phyloP scores from a whole-genome alignment of 768 basidiomycete species.

The Atractiella rhizophila region DNA sequence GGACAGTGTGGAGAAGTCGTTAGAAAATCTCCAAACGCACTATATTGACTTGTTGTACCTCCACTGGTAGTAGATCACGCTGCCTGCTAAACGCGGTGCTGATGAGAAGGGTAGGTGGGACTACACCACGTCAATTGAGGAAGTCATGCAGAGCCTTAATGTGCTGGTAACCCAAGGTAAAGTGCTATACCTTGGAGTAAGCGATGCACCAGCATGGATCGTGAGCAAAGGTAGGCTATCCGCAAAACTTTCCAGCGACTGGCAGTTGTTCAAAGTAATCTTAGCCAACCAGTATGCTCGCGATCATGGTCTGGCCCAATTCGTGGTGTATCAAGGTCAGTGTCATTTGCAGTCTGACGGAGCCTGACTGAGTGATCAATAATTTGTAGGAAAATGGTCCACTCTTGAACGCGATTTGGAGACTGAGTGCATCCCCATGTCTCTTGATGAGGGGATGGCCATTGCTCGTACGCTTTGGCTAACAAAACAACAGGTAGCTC shows the following conservation, averaged over 20 bases:
- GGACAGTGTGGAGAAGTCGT: slow-evolving; percentile 22
- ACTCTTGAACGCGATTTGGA: slow-evolving; percentile 29
- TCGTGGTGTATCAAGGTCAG: slow-evolving; percentile 32
- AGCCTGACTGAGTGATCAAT: slow-evolving; percentile 6
- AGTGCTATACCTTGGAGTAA: slow-evolving; percentile 30
- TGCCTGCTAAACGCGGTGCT: background rate
- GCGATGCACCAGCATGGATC: slow-evolving; percentile 30
- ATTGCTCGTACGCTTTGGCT: background rate
- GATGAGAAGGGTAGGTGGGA: slow-evolving; percentile 24
- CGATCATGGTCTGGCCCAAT: slow-evolving; percentile 29
- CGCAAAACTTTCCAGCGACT: slow-evolving; percentile 26
- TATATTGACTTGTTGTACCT: slow-evolving; percentile 31
- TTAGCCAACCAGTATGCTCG: slow-evolving; percentile 31
- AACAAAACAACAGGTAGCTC: background rate
- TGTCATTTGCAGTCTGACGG: no score
- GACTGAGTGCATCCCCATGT: slow-evolving; percentile 28
- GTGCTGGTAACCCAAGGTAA: slow-evolving; percentile 30
- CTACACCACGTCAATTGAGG: slow-evolving; percentile 30
- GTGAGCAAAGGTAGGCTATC: slow-evolving; percentile 28
- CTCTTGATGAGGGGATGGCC: slow-evolving; percentile 1
- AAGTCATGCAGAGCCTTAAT: slow-evolving; percentile 34
- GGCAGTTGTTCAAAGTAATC: no score
- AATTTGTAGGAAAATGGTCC: slow-evolving; percentile 19
- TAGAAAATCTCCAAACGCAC: slow-evolving; percentile 34
- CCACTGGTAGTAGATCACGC: slow-evolving; percentile 18